A percentile compares a stretch with the other conserved stretches of the same genome.
These are phyloP conservation scores for Trichosporon sp. DNA, from an alignment of 1,284 basidiomycete genomes.

Conservation along the genomic window DNA sequence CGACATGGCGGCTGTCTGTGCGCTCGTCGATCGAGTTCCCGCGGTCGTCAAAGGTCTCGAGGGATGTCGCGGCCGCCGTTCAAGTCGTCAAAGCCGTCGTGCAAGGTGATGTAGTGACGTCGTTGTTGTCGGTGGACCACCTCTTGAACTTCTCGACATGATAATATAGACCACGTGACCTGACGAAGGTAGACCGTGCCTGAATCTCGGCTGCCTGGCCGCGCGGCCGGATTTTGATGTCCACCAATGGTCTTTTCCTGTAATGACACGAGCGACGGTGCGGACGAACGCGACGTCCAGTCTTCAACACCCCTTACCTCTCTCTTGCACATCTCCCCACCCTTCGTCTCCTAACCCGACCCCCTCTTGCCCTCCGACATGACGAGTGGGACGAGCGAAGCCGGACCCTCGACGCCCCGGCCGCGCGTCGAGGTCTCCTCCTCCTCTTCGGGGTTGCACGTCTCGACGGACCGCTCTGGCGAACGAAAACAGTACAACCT, in stretches of 20 bases:
- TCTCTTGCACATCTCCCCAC: background rate
- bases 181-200: background rate
- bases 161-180: conserved; percentile 12
- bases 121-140: background rate
- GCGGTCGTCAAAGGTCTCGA: too few species aligned
- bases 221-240: conserved; percentile 14
- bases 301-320: too few species aligned
- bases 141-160: background rate
- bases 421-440: background rate
- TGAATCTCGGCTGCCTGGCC: background rate
- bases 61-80: background rate
- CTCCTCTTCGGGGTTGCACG: background rate
- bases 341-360: background rate
- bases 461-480: background rate
- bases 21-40: too few species aligned
- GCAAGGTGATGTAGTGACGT: background rate
- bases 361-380: background rate
- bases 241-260: conserved; percentile 10
- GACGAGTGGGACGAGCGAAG: background rate
- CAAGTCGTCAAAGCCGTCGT: background rate
- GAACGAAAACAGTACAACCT: conserved; percentile 20
- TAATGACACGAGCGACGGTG: background rate
- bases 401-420: background rate
- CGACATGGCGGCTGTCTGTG: background rate
- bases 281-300: too few species aligned